phyloP scores from a whole-genome alignment of 768 basidiomycete species.

The Hortiboletus campestris region DNA sequence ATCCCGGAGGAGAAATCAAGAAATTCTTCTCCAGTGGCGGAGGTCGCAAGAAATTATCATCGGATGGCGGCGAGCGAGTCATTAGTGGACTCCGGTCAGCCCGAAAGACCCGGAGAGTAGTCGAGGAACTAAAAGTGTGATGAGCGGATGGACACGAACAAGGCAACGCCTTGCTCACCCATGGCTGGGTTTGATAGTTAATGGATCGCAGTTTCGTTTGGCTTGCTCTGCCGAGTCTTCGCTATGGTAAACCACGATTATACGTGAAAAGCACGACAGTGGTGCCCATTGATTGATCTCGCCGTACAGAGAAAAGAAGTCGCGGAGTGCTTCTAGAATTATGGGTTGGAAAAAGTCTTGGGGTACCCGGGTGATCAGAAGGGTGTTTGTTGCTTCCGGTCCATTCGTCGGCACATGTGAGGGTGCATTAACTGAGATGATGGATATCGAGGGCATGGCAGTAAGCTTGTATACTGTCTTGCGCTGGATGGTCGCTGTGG shows the following conservation, averaged over 20 bases:
- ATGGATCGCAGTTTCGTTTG: conserved; percentile 63
- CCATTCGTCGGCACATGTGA: not conserved
- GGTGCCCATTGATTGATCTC: conserved; percentile 90
- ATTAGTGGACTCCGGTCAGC: conserved; percentile 69
- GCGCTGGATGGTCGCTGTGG: conserved; percentile 2
- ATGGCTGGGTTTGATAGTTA: conserved; percentile 52
- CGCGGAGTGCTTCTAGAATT: conserved; percentile 60
- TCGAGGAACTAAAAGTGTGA: conserved; percentile 40
- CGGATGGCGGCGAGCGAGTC: conserved; percentile 30
- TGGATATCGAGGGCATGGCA: conserved; percentile 30
- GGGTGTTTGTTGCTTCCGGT: conserved; percentile 65
- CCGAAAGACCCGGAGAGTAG: conserved; percentile 66
- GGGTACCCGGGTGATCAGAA: conserved; percentile 79
- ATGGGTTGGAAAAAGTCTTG: conserved; percentile 72
- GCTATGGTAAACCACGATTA: conserved; percentile 73
- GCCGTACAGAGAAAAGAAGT: conserved; percentile 77
- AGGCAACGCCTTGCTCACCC: conserved; percentile 41
- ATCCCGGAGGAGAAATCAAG: conserved; percentile 96
- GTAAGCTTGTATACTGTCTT: not conserved
- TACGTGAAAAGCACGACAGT: conserved; percentile 73
- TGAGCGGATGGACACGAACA: conserved; percentile 7
- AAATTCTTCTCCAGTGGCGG: conserved; percentile 90
- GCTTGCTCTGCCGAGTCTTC: conserved; percentile 67
- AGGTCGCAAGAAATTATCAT: conserved; percentile 52
- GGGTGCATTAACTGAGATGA: conserved; percentile 18